Evolutionary conservation across 345 rosid genomes (phyloP).

Genomic region (Sisymbrium irio): DNA sequence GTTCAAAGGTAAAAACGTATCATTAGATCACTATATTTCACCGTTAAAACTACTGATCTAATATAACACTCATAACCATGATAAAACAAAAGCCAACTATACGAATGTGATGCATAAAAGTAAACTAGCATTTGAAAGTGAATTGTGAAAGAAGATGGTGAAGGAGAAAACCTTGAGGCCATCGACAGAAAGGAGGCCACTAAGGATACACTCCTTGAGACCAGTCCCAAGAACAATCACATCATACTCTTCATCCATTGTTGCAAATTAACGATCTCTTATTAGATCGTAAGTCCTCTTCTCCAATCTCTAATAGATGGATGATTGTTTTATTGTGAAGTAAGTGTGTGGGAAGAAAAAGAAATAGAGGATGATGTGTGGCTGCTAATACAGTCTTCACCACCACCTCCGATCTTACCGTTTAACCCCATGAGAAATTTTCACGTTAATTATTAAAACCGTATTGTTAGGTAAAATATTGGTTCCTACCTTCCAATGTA

Average conservation of each 20-base stretch:
- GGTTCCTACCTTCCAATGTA: neutral
- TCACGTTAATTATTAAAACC: slow-evolving; percentile 2
- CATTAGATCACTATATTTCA: neutral
- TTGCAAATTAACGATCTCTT: slow-evolving; percentile 13
- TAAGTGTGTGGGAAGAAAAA: slow-evolving; percentile 5
- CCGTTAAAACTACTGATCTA: neutral
- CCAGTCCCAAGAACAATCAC: slow-evolving; percentile 96
- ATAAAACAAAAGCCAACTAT: neutral
- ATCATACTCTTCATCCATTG: slow-evolving; percentile 92
- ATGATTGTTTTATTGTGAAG: neutral
- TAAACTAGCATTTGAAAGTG: neutral
- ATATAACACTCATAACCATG: neutral
- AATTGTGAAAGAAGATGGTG: neutral
- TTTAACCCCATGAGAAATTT: slow-evolving; percentile 14
- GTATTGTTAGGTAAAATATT: neutral
- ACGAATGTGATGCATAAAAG: neutral
- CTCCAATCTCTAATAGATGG: neutral
- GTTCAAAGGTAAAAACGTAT: neutral
- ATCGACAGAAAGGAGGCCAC: slow-evolving; percentile 89
- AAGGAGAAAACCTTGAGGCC: slow-evolving; percentile 69
- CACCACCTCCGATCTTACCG: slow-evolving; percentile 28
- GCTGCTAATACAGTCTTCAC: neutral
- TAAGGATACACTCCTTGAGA: slow-evolving; percentile 94
- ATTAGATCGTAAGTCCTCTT: neutral
- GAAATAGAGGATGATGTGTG: slow-evolving; percentile 20